A percentile compares a stretch with the other conserved stretches of the same genome.
Evolutionary conservation across 2,329 filamentous ascomycete genomes (phyloP).

Genomic region (Alternaria rosae): DNA sequence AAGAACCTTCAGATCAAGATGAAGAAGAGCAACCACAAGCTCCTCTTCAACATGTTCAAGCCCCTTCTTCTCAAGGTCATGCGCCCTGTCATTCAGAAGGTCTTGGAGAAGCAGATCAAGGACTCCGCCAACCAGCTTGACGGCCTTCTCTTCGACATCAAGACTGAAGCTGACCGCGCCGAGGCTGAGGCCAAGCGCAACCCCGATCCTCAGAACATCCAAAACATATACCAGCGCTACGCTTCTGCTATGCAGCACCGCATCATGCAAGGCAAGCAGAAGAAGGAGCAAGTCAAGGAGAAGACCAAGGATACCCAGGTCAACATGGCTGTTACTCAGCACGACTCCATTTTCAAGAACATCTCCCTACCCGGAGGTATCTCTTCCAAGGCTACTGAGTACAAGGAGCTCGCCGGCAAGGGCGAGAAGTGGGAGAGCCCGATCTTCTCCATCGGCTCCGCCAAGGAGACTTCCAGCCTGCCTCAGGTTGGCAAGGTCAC

Average conservation of each 20-base stretch:
- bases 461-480: conserved; percentile 74
- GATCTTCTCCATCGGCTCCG: conserved; percentile 85
- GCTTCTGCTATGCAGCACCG: conserved; percentile 76
- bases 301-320: conserved; percentile 71
- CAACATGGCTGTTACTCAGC: conserved; percentile 83
- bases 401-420: conserved; percentile 84
- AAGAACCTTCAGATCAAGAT: conserved; percentile 86
- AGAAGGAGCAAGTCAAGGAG: conserved; percentile 66
- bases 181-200: conserved; percentile 68
- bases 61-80: conserved; percentile 84
- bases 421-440: conserved; percentile 95
- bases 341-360: conserved; percentile 91
- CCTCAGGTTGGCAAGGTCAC: conserved; percentile 64
- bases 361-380: conserved; percentile 87
- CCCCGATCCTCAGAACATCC: conserved; percentile 72
- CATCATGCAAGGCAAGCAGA: conserved; percentile 76
- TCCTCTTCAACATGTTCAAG: conserved; percentile 86
- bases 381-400: conserved; percentile 92
- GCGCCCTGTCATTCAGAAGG: conserved; percentile 84
- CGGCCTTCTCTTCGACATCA: conserved; percentile 74
- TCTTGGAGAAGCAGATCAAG: conserved; percentile 86
- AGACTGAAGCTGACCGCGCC: conserved; percentile 81
- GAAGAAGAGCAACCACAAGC: conserved; percentile 93
- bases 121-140: conserved; percentile 82
- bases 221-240: conserved; percentile 89